Conservation (phyloP, 495 filamentous ascomycete species). For the Tuber calosporum region DNA sequence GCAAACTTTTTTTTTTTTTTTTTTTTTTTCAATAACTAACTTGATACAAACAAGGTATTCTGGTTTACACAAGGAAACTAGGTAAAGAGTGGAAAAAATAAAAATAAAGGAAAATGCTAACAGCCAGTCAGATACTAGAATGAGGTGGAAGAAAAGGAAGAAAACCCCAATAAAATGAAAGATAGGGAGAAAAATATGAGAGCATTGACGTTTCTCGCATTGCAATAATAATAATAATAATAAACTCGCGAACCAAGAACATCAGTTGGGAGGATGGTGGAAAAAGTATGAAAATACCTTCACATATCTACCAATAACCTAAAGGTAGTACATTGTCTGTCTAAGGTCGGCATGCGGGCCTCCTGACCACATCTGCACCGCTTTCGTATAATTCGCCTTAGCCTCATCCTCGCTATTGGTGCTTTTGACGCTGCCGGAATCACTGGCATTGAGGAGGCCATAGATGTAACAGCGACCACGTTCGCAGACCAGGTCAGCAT, state of each 20-base stretch:
- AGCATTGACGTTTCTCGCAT: neutral
- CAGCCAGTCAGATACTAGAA: neutral
- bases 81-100: neutral
- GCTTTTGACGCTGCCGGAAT: conserved; percentile 35
- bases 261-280: neutral
- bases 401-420: conserved; percentile 36
- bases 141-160: neutral
- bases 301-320: conserved; percentile 11
- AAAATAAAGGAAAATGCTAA: neutral
- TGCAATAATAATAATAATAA: too few species aligned
- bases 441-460: conserved; percentile 51
- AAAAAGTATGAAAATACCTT: conserved; percentile 1
- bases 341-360: conserved; percentile 51
- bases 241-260: neutral
- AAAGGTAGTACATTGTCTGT: conserved; percentile 76
- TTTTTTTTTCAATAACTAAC: neutral
- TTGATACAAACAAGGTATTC: neutral
- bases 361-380: conserved; percentile 31
- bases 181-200: neutral
- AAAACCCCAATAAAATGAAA: neutral
- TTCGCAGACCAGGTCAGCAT: conserved; percentile 69
- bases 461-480: conserved; percentile 60
- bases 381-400: conserved; percentile 15
- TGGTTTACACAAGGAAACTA: neutral
- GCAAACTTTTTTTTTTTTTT: neutral